Conservation (phyloP, 148 eudicot species). For the Polygonum maritimum region DNA sequence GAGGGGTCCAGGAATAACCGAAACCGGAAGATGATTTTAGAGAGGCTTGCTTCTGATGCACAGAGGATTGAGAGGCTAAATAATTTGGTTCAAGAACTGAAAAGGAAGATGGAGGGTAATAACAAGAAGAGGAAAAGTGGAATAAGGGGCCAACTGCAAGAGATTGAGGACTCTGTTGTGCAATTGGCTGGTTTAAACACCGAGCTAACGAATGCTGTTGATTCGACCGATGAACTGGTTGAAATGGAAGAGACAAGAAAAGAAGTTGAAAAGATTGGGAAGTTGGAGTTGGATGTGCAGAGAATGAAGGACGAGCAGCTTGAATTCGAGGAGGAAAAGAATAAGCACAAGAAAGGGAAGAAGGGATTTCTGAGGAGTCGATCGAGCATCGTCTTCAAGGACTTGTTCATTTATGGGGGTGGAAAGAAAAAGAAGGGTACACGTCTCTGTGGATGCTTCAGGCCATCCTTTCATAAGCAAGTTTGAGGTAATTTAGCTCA, state of each 20-base stretch:
- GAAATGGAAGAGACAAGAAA: slow-evolving; percentile 30
- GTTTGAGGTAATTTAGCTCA: slow-evolving; percentile 12
- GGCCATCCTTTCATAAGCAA: slow-evolving; percentile 20
- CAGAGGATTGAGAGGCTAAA: slow-evolving; percentile 44
- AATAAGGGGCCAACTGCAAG: slow-evolving; percentile 48
- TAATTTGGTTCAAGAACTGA: slow-evolving; percentile 45
- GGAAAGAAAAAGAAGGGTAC: slow-evolving; percentile 43
- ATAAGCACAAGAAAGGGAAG: slow-evolving; percentile 27
- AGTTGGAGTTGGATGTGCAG: slow-evolving; percentile 66
- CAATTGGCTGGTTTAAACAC: slow-evolving; percentile 50
- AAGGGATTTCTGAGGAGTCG: slow-evolving; percentile 31
- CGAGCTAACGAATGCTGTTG: slow-evolving; percentile 35
- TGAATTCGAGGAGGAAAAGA: slow-evolving; percentile 59
- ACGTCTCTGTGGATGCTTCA: slow-evolving; percentile 63
- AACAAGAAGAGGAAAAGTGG: slow-evolving; percentile 29
- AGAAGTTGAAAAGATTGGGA: slow-evolving; percentile 61
- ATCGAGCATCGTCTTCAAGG: slow-evolving; percentile 34
- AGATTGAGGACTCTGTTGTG: slow-evolving; percentile 44
- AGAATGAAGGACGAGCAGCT: slow-evolving; percentile 44
- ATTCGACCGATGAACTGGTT: slow-evolving; percentile 41
- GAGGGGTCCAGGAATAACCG: slow-evolving; percentile 28
- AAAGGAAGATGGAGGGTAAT: slow-evolving; percentile 37
- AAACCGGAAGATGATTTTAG: slow-evolving; percentile 37
- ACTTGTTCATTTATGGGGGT: slow-evolving; percentile 40
- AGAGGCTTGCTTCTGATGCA: slow-evolving; percentile 56